These are phyloP conservation scores for Hyparrhenia diplandra DNA, from an alignment of 176 grass and related monocot species.

Conservation along the genomic window DNA sequence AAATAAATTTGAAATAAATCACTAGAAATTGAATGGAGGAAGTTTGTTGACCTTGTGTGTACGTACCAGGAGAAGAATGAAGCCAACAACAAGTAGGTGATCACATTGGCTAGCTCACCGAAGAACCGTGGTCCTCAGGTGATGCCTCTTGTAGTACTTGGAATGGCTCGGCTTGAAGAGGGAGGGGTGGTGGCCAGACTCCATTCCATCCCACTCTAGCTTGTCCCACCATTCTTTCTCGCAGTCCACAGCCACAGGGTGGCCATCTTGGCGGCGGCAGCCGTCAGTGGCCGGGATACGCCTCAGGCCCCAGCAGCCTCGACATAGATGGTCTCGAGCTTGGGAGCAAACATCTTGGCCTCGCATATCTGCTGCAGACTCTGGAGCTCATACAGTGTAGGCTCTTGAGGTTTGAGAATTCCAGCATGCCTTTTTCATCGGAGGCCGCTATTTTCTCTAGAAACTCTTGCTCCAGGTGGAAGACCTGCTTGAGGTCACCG, in stretches of 20 bases:
- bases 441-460: no score
- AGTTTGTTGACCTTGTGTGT: no score
- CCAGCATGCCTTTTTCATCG: not conserved
- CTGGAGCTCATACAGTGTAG: not conserved
- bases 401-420: not conserved
- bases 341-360: not conserved
- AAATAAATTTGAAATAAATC: no score
- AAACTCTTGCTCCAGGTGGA: no score
- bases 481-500: no score
- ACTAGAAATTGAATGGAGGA: no score
- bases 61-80: no score
- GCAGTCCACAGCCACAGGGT: not conserved
- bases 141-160: no score
- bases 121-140: not conserved
- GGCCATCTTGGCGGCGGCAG: not conserved
- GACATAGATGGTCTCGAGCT: not conserved
- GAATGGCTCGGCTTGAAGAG: no score
- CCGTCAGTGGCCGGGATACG: not conserved
- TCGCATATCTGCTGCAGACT: not conserved
- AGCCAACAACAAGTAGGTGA: no score
- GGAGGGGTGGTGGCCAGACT: no score
- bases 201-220: no score
- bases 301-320: slow-evolving; percentile 8
- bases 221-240: not conserved
- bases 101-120: not conserved